These are phyloP conservation scores for Sarocladiaceae sp. DNA, from an alignment of 2,329 filamentous ascomycete species.

Conservation along the genomic window DNA sequence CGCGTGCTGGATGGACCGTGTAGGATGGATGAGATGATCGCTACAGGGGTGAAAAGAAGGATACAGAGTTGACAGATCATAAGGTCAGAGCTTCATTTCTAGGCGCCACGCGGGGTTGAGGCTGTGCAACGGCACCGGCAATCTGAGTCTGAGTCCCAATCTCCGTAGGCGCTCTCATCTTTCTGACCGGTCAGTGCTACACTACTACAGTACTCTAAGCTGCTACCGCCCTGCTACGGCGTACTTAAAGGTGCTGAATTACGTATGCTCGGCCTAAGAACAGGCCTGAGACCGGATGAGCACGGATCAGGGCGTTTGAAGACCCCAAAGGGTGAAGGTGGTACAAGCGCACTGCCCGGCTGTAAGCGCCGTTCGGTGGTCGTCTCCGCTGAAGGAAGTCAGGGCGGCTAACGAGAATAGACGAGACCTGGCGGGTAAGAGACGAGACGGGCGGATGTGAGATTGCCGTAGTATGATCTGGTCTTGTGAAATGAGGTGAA, in stretches of 20 bases:
- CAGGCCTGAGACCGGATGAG: neutral
- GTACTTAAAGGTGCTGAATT: too few species aligned
- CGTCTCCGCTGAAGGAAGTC: neutral
- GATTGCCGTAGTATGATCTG: too few species aligned
- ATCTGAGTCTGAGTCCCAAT: neutral
- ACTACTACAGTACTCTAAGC: too few species aligned
- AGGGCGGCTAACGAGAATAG: constrained; percentile 6
- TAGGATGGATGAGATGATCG: neutral
- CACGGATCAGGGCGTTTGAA: too few species aligned
- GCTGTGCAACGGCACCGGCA: neutral
- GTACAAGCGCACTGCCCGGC: constrained; percentile 4
- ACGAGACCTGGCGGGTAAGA: too few species aligned
- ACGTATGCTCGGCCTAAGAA: too few species aligned
- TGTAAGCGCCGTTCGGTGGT: neutral
- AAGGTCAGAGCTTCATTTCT: neutral
- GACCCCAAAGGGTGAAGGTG: too few species aligned
- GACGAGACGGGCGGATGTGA: neutral
- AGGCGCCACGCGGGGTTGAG: constrained; percentile 4
- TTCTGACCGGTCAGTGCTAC: too few species aligned
- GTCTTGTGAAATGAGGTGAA: too few species aligned
- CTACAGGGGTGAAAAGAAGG: neutral
- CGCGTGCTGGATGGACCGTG: neutral
- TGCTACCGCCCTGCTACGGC: too few species aligned
- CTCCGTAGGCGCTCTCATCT: neutral
- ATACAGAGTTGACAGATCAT: too few species aligned